Base-by-base conservation (phyloP, 805 yeast genomes). In the Cyberlindnera misumaiensis region DNA sequence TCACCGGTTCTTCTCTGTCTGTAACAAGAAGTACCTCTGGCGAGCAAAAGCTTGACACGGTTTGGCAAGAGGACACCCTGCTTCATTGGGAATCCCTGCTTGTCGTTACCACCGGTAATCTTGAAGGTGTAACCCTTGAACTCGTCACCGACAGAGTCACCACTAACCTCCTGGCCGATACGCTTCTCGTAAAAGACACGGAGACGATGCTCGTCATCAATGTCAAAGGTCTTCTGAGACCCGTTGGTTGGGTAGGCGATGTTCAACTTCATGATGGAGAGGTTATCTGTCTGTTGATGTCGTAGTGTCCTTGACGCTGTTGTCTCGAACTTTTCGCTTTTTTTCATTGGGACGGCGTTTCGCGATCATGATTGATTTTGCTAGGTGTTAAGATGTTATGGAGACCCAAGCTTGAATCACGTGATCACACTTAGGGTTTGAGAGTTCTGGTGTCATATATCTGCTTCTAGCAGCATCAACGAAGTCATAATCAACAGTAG, bases 1-100 rank as follows among this genome's bases (percentile, higher is more conserved):
- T 93, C 98, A 83, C 98, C 98, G 56, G 72, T 66, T 77, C 97
- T 87, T 81, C 98, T 93, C 72, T 96, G 94, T 81, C 98, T 90
- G 95, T 93, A 93, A 80, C 97, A 90, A 61, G 97, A 86, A 77
- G 76, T 83, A 65, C 90, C 96, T 75, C 87, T 81, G 59, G 95
- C 71, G 67, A 93, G 78, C 68, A 93, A 80, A 63, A 93, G 81
- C 71, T 85, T 88, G 62, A 93, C 97, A 83, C 98, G 94, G 82
- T 94, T 88, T 75, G 98, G 97, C 79, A 87, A 93, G 81, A 93
- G 77, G 56, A 93, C 98, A 83, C 98, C 98, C 77, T 94, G 98
- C 76, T 89, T 93, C 98, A 94, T 93, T 76, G 98, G 97, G 96
- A 93, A 93, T 78, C 98, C 98, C 80, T 93, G 98, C 78, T 93